Evolutionary conservation across 257 asterid species (phyloP), one percentile per base, ranked within the genome.

Genomic region (Primulina huaijiensis): DNA sequence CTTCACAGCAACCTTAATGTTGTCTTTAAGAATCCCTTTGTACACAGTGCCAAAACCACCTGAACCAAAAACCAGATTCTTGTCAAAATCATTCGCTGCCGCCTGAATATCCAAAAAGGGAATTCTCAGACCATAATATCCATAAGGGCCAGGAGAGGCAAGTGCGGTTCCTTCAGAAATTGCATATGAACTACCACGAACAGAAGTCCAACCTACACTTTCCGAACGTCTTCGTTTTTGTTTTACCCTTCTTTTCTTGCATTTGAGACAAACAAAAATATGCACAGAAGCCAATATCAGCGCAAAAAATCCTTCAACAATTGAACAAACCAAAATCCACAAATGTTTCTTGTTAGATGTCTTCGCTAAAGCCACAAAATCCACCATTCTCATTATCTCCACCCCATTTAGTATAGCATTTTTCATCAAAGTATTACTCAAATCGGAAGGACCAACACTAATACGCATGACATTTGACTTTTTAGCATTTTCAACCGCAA

Each of bases 371-470:
- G 75, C 66, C 64, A 70, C 82, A 20, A 77, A 81, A 43, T 81
- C 79, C 75, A 82, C 73, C 80, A 88, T 83, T 65, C 76, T 80
- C 95, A 90, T 85, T 73, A 90, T 84, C 87, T 90, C 97, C 3
- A 88, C 94, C 29, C 96, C 97, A 56, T 90, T 90, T 14, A 90
- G 78, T 31, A 90, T 83, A 17, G 96, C 97, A 56, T 90, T 90
- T 66, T 85, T 90, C 81, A 84, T 78, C 78, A 81, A 56, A 5
- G 82, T 76, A 78, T 33, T 75, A 63, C 92, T 86, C 67, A 90
- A 31, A 3, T 90, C 90, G 5, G 96, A 86, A 6, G 96, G 96
- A 17, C 95, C 95, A 31, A 90, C 77, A 25, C 89, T 86, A 23
- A 90, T 60, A 66, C 70, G 74, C 35, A 90, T 67, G 8, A 78